Evolutionary conservation across 2,329 filamentous ascomycete species (phyloP), one percentile per base, ranked within the genome.

Genomic region (Myriosclerotinia scirpicola): DNA sequence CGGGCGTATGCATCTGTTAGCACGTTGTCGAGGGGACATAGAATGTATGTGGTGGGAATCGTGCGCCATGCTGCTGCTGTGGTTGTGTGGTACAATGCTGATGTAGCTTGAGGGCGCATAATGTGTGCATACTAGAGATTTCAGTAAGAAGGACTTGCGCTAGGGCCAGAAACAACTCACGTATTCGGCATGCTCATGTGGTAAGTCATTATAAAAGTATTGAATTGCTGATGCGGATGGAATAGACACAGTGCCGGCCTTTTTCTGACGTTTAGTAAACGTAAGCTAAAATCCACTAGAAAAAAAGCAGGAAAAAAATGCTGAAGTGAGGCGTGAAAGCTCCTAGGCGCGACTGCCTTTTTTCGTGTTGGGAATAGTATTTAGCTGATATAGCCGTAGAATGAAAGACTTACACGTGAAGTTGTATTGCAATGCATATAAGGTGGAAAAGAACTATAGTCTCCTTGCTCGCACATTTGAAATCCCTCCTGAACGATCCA

Each of bases 81-180:
- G 8, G 70, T 74, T 46, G 50, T 64, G 26, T 65, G 63, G 42
- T 65, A 65, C 20, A 65, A 34, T 14, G 26, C 54, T 7, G 63
- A 65, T 36, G 54, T 65, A 30, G 63, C 55, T 60, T 65, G 63
- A 12, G 63, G 67, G 68, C 71, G 69, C 71, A 74, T 63, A 71
- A 71, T 40, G 69, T 77, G 3, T 77, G 77, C 11, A 80, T 71
- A 54, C 76, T 78, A 0, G 72, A 73, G 5, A 71, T 74, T 2
- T 60, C 26, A 60, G 44, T 60, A 26, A 50, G 22, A 1, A 36
- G 8, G 50, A 22, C 30, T 60, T 38, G 14, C 26, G 44, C 2
- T 38, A 17, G 36, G 12, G 58, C 8, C 17, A 36, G 2, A 50
- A 50, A 17, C 22, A 60, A 40, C 62, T 59, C 17, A 65, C 63